Conservation (phyloP, 2,329 filamentous ascomycete genomes). For the Sporothrix luriei region DNA sequence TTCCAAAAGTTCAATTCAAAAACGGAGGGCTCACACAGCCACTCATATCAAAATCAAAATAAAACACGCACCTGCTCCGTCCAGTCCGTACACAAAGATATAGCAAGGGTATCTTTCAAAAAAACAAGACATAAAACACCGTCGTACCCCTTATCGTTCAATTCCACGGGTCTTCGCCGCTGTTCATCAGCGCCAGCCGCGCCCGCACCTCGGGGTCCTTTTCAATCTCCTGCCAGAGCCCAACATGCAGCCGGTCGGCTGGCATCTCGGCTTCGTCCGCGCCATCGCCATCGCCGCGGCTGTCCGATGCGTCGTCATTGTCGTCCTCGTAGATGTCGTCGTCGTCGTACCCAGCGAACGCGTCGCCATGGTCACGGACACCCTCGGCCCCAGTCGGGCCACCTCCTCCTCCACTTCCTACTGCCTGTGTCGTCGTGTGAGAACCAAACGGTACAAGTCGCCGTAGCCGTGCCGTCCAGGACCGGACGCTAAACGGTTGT, state of each 20-base stretch:
- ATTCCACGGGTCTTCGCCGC: constrained; percentile 38
- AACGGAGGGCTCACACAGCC: too few species aligned
- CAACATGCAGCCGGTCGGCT: constrained; percentile 53
- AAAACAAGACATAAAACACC: too few species aligned
- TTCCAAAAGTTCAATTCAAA: neutral
- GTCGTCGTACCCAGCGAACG: neutral
- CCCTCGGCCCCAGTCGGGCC: neutral
- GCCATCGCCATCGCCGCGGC: constrained; percentile 30
- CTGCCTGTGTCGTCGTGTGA: constrained; percentile 26
- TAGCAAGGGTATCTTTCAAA: neutral
- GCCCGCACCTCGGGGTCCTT: constrained; percentile 51
- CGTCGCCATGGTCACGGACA: neutral
- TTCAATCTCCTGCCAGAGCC: constrained; percentile 63
- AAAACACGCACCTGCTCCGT: neutral
- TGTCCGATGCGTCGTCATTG: constrained; percentile 31
- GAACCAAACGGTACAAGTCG: constrained; percentile 36
- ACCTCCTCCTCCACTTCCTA: constrained; percentile 34
- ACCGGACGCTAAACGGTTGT: neutral
- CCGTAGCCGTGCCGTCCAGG: neutral
- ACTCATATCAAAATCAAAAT: too few species aligned
- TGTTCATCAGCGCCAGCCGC: constrained; percentile 48
- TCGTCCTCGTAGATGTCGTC: constrained; percentile 22
- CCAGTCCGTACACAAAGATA: neutral
- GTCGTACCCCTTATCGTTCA: too few species aligned
- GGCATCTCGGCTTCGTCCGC: constrained; percentile 42